These are phyloP conservation scores for Trichosanthes cucumerina DNA, from an alignment of 306 rosid genomes.

Conservation along the genomic window DNA sequence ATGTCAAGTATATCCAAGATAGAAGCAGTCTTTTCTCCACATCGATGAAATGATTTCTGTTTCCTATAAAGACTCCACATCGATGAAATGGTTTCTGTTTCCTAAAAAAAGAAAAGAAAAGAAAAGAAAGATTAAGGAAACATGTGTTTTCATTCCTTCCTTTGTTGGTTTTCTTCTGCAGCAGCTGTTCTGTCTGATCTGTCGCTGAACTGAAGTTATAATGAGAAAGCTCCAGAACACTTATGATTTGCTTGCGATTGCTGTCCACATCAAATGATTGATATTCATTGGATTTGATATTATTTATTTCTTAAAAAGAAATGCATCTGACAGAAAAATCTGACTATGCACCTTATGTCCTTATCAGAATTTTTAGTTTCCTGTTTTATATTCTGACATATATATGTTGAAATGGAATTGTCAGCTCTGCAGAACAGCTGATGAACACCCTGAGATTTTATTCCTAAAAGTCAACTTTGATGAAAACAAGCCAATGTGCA, in stretches of 20 bases:
- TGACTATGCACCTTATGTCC: neutral
- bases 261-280: neutral
- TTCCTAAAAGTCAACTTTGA: constrained; percentile 92
- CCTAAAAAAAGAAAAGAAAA: too few relatives aligned
- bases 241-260: neutral
- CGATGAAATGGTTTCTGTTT: too few relatives aligned
- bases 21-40: neutral
- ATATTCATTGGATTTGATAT: neutral
- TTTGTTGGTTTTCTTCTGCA: neutral
- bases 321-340: neutral
- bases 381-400: neutral
- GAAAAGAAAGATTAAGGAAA: neutral
- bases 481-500: constrained; percentile 97
- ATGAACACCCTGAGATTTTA: constrained; percentile 75
- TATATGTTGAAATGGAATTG: constrained; percentile 2
- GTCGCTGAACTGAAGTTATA: neutral
- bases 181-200: neutral
- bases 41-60: too few relatives aligned
- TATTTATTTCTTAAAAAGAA: neutral
- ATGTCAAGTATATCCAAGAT: neutral
- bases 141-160: neutral
- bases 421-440: constrained; percentile 96
- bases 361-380: neutral
- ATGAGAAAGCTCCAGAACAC: neutral
- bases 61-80: too few relatives aligned